Evolutionary conservation across 495 filamentous ascomycete genomes (phyloP).

Genomic region (Pseudotulostoma volvatum): DNA sequence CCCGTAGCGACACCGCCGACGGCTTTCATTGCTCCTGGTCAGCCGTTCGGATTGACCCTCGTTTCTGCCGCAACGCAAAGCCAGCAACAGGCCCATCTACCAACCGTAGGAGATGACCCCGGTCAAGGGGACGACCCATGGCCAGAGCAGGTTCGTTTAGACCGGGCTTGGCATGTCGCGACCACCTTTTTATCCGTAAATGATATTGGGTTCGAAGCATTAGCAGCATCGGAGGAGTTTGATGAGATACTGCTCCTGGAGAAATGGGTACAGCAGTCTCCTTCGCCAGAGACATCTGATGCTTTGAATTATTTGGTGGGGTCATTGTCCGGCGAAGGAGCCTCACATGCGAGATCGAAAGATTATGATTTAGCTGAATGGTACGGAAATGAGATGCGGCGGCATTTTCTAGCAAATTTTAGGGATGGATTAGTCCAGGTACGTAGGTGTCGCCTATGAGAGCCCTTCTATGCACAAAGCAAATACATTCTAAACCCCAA

Average conservation of each 20-base stretch:
- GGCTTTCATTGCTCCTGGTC: conserved; percentile 9
- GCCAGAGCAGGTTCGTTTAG: conserved; percentile 43
- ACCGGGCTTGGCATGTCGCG: conserved; percentile 52
- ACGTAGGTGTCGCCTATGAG: conserved; percentile 3
- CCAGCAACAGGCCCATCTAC: too few species aligned
- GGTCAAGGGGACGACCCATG: conserved; percentile 2
- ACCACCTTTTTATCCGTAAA: conserved; percentile 46
- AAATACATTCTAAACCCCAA: too few species aligned
- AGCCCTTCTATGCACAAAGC: not conserved
- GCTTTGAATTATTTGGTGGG: conserved; percentile 27
- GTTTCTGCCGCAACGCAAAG: conserved; percentile 4
- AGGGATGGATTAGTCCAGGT: conserved; percentile 23
- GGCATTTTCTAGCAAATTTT: conserved; percentile 33
- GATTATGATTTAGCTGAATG: conserved; percentile 27
- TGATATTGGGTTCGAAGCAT: conserved; percentile 14
- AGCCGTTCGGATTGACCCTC: conserved; percentile 10
- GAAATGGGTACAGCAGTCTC: conserved; percentile 17
- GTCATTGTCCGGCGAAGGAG: conserved; percentile 6
- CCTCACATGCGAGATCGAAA: conserved; percentile 5
- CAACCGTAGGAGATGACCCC: too few species aligned
- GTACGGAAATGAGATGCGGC: conserved; percentile 36
- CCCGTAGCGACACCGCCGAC: conserved; percentile 15
- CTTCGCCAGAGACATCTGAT: conserved; percentile 18
- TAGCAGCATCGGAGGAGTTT: conserved; percentile 10
- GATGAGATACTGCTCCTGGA: conserved; percentile 17